Conservation (phyloP, 352 stramenopile species). For the Saprolegnia diclina region DNA sequence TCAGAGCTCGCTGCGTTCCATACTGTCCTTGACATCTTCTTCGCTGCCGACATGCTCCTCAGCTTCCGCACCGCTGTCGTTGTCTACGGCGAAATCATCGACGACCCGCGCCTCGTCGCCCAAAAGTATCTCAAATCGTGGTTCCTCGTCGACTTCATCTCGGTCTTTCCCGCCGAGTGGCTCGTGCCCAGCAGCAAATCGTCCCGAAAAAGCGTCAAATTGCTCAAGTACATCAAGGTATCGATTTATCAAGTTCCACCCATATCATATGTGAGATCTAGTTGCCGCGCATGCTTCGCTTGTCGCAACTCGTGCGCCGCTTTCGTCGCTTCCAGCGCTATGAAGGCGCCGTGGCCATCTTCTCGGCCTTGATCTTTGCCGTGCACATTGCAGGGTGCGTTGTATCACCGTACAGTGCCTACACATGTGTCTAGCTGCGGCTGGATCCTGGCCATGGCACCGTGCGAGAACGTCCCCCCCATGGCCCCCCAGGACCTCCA, state of each 20-base stretch:
- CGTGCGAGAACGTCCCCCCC: background rate
- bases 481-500: background rate
- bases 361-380: conserved; percentile 9
- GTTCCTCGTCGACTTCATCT: conserved; percentile 83
- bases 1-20: conserved; percentile 8
- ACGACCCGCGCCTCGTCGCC: conserved; percentile 57
- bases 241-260: conserved; percentile 8
- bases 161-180: conserved; percentile 42
- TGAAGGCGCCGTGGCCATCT: conserved; percentile 2
- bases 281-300: conserved; percentile 23
- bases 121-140: conserved; percentile 68
- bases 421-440: background rate
- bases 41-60: conserved; percentile 56
- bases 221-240: conserved; percentile 23
- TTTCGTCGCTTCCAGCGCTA: conserved; percentile 19
- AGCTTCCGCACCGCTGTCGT: conserved; percentile 73
- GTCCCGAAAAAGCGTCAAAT: background rate
- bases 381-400: conserved; percentile 4
- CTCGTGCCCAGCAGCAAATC: background rate
- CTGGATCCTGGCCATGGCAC: background rate
- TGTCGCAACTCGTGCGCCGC: conserved; percentile 17
- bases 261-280: background rate
- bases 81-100: conserved; percentile 71
- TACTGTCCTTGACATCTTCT: conserved; percentile 27
- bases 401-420: background rate